phyloP scores from a whole-genome alignment of 202 grass and related monocot genomes.

The Zizania palustris region DNA sequence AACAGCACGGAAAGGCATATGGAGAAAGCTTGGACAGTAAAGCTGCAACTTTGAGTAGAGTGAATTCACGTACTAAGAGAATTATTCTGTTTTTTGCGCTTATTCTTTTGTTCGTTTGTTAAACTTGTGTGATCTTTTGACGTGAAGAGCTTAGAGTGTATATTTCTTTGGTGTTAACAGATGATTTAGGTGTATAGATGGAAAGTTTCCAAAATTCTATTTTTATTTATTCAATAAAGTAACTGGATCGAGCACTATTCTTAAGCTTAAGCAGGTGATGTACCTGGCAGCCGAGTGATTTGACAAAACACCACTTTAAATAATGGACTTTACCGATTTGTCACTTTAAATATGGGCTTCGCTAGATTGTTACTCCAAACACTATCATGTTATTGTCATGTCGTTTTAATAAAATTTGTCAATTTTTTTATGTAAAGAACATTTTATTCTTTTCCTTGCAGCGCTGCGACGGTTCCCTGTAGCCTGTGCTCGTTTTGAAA shows the following conservation, averaged over 20 bases:
- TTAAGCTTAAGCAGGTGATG: not conserved
- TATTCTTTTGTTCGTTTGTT: conserved; percentile 67
- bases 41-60: conserved; percentile 18
- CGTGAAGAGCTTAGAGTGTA: conserved; percentile 38
- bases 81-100: conserved; percentile 39
- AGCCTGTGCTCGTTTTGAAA: too few relatives aligned
- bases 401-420: too few relatives aligned
- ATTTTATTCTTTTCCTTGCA: too few relatives aligned
- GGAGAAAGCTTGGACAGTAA: conserved; percentile 86
- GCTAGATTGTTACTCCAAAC: too few relatives aligned
- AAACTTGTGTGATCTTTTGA: conserved; percentile 21
- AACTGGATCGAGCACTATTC: not conserved
- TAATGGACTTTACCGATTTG: too few relatives aligned
- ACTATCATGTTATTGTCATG: too few relatives aligned
- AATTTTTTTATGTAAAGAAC: too few relatives aligned
- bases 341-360: too few relatives aligned
- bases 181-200: conserved; percentile 49
- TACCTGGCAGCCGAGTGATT: too few relatives aligned
- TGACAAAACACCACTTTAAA: too few relatives aligned
- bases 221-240: conserved; percentile 39
- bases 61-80: conserved; percentile 25
- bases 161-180: conserved; percentile 36
- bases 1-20: conserved; percentile 74
- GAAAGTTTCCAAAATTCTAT: not conserved
- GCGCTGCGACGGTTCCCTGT: too few relatives aligned